Percentiles rank a stretch among this genome's conserved stretches.
These are phyloP conservation scores for Umbelopsis vinacea DNA, from an alignment of 192 early-diverging fungal genomes.

Conservation along the genomic window DNA sequence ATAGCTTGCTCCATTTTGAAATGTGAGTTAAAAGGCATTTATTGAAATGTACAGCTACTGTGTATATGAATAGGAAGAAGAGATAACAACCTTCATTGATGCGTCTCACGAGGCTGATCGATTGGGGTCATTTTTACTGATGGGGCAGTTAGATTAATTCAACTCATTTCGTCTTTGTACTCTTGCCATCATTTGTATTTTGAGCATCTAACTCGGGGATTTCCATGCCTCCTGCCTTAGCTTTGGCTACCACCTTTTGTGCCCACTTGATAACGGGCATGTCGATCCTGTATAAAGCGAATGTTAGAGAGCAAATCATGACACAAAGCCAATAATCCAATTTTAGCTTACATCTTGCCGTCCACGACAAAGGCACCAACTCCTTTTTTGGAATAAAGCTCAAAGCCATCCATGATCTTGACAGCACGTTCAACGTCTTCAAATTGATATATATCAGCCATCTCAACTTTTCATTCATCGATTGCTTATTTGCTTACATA, in stretches of 20 bases:
- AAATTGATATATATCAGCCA: not conserved
- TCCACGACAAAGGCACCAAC: slow-evolving; percentile 91
- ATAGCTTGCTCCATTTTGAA: not conserved
- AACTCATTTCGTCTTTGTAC: slow-evolving; percentile 12
- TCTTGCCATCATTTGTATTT: slow-evolving; percentile 17
- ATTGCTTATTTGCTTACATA: slow-evolving; percentile 8
- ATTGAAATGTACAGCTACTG: slow-evolving; percentile 1
- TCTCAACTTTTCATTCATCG: too few relatives aligned
- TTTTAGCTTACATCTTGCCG: slow-evolving; percentile 80
- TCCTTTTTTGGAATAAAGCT: slow-evolving; percentile 67
- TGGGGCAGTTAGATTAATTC: not conserved
- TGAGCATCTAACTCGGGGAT: slow-evolving; percentile 31
- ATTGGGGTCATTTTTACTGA: not conserved
- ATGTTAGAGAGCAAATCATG: not conserved
- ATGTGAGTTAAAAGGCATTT: slow-evolving; percentile 1
- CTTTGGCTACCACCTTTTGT: slow-evolving; percentile 67
- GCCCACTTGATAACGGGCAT: slow-evolving; percentile 94
- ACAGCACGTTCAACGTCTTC: slow-evolving; percentile 68
- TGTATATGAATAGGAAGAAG: not conserved
- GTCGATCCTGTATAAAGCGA: slow-evolving; percentile 59
- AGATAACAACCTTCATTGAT: not conserved
- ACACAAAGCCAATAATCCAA: not conserved
- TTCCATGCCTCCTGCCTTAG: slow-evolving; percentile 60
- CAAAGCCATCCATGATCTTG: slow-evolving; percentile 73
- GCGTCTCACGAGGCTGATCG: not conserved